Percentiles rank a stretch among this genome's conserved stretches.
phyloP scores from a whole-genome alignment of 192 early-diverging fungal genomes.

The Allomyces macrogynus region DNA sequence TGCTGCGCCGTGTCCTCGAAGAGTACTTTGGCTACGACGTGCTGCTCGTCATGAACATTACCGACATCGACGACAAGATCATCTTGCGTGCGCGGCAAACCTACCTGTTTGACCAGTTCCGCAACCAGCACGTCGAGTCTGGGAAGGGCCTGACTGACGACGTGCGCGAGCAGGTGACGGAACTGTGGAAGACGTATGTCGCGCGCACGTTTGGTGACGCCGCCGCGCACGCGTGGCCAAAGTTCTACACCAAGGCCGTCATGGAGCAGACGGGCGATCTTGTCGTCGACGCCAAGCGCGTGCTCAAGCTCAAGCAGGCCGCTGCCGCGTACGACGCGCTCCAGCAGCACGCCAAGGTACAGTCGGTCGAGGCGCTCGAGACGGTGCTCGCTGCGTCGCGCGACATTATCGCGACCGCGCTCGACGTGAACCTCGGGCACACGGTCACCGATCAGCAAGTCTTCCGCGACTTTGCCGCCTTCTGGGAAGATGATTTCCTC shows the following conservation, averaged over 20 bases:
- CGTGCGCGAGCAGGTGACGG: conserved; percentile 29
- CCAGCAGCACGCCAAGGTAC: neutral
- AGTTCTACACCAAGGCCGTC: conserved; percentile 27
- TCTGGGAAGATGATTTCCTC: conserved; percentile 88
- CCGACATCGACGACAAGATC: conserved; percentile 98
- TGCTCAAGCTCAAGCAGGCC: conserved; percentile 7
- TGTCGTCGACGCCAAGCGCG: conserved; percentile 2
- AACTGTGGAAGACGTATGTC: conserved; percentile 43
- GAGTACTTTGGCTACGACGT: conserved; percentile 94
- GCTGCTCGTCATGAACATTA: conserved; percentile 88
- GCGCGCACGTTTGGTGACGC: conserved; percentile 26
- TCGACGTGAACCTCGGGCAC: conserved; percentile 28
- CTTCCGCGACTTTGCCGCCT: conserved; percentile 79
- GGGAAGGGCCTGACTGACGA: conserved; percentile 19
- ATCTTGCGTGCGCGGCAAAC: conserved; percentile 76
- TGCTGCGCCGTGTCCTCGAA: conserved; percentile 75
- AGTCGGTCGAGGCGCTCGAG: conserved; percentile 3
- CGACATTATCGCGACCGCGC: conserved; percentile 23
- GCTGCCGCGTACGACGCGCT: conserved; percentile 8
- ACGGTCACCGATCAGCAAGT: conserved; percentile 70
- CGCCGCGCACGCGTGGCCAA: conserved; percentile 28
- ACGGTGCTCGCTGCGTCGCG: conserved; percentile 26
- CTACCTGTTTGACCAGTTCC: conserved; percentile 43
- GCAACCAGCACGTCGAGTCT: conserved; percentile 11
- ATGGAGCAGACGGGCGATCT: conserved; percentile 9